Conservation (phyloP, 305 asterid genomes). For the Vinca major region DNA sequence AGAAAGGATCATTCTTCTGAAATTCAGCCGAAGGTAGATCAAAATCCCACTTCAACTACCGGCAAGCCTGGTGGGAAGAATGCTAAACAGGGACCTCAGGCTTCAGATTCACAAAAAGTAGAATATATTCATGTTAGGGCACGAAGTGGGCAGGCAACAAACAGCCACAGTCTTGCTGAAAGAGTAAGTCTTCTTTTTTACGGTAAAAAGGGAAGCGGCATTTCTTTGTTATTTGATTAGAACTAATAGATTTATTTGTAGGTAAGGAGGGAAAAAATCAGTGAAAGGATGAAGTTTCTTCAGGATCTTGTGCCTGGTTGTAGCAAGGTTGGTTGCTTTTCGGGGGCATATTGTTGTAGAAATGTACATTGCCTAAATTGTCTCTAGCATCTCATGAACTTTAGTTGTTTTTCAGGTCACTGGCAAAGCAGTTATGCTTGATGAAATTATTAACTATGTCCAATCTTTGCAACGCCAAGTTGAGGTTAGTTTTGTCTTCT, state of each 20-base stretch:
- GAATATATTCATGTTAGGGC: constrained; percentile 85
- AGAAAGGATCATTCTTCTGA: constrained; percentile 20
- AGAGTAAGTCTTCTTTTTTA: constrained; percentile 41
- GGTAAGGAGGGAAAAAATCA: constrained; percentile 97
- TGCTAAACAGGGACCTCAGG: constrained; percentile 56
- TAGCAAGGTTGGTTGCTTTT: constrained; percentile 56
- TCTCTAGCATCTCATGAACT: background rate
- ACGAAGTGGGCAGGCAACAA: constrained; percentile 94
- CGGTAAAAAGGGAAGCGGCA: no score
- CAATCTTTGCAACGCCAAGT: constrained; percentile 94
- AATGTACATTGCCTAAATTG: background rate
- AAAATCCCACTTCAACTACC: constrained; percentile 26
- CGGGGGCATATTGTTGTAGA: background rate
- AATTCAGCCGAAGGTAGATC: constrained; percentile 41
- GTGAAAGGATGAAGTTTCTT: constrained; percentile 98
- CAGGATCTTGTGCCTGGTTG: constrained; percentile 99
- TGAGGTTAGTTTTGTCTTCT: constrained; percentile 45
- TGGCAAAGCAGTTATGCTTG: constrained; percentile 98
- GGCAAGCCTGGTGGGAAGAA: constrained; percentile 55
- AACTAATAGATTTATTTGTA: constrained; percentile 19
- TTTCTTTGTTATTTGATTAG: background rate
- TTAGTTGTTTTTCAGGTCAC: constrained; percentile 52
- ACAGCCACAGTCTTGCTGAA: constrained; percentile 98
- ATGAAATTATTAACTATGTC: constrained; percentile 93
- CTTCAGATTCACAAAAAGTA: constrained; percentile 73